Conservation (phyloP, 2,329 filamentous ascomycete species). For the Boeremia exigua region DNA sequence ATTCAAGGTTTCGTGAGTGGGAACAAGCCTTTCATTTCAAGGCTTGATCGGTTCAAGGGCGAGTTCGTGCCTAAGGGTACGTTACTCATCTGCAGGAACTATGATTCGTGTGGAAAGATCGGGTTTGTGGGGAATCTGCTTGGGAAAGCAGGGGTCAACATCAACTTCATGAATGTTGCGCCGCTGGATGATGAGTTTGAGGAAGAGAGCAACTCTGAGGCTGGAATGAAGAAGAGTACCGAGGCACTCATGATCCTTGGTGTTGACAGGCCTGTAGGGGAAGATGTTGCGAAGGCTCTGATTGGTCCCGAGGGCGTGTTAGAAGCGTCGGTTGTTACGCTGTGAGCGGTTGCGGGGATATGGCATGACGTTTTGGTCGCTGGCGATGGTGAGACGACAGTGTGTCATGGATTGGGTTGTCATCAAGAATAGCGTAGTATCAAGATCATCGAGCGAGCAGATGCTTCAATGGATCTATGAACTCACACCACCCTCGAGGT, state of each 20-base stretch:
- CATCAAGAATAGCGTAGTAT: too few relatives aligned
- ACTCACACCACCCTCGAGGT: too few relatives aligned
- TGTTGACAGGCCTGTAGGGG: constrained; percentile 69
- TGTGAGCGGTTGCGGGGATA: constrained; percentile 13
- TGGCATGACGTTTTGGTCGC: not conserved
- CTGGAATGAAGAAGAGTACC: constrained; percentile 48
- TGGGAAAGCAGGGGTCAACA: constrained; percentile 75
- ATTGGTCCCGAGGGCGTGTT: constrained; percentile 58
- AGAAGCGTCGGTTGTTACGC: constrained; percentile 60
- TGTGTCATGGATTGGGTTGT: too few relatives aligned
- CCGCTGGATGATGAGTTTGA: constrained; percentile 53
- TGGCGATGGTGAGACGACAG: too few relatives aligned
- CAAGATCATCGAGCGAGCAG: too few relatives aligned
- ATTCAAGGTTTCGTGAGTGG: constrained; percentile 72
- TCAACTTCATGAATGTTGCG: constrained; percentile 79
- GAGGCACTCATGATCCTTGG: constrained; percentile 86
- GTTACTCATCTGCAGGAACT: constrained; percentile 80
- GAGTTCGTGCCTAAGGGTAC: constrained; percentile 76
- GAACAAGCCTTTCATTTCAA: constrained; percentile 70
- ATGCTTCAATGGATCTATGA: too few relatives aligned
- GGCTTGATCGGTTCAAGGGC: constrained; percentile 75
- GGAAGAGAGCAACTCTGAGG: constrained; percentile 35
- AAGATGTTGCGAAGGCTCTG: constrained; percentile 59
- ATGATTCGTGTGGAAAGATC: constrained; percentile 82
- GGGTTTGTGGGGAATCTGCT: constrained; percentile 76